Base-by-base conservation (phyloP, 2,329 filamentous ascomycete genomes). In the Rosellinia necatrix region DNA sequence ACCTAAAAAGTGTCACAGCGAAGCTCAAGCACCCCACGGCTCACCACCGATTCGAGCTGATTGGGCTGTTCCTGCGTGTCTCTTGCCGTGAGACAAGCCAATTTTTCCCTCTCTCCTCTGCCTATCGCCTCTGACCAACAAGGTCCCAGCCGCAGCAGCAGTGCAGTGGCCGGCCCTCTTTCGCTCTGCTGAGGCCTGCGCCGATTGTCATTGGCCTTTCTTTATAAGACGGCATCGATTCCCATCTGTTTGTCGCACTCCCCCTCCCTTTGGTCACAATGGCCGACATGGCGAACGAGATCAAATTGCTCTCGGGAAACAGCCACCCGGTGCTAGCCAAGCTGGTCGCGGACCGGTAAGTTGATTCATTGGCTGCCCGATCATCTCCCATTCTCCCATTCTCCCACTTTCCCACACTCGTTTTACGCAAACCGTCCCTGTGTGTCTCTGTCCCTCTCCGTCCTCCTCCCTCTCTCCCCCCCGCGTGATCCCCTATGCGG, bases 221-320 rank as follows among this genome's bases (percentile, higher is more conserved):
- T n/a, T 38, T 56, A 53, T 57, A 59, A 44, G 38, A 46, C 22
- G 47, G 32, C 30, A 49, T 32, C 41, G 30, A 56, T 42, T 44
- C 49, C 55, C 55, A 15, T 38, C 30, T n/a, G 24, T 12, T 19
- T 17, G 17, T 29, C 46, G 19, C 13, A 8, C 47, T 34, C 21
- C 46, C 53, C 37, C 52, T 38, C 44, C 55, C 22, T 50, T 38
- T 44, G 34, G 42, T 53, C 59, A 63, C 35, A 38, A 63, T 63
- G 61, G 61, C 56, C 50, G 61, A 63, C 59, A 63, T 63, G 61
- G 61, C 61, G 58, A 75, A 75, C 64, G 72, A 74, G 63, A 74
- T 75, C 68, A 75, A 75, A 60, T 51, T 75, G 61, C 70, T 75
- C 42, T 70, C 72, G 61, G 73, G 73, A 64, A 74, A 73, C 54